Evolutionary conservation across 2,329 filamentous ascomycete species (phyloP), one percentile per base, ranked within the genome.

Genomic region (Fusarium floridanum): DNA sequence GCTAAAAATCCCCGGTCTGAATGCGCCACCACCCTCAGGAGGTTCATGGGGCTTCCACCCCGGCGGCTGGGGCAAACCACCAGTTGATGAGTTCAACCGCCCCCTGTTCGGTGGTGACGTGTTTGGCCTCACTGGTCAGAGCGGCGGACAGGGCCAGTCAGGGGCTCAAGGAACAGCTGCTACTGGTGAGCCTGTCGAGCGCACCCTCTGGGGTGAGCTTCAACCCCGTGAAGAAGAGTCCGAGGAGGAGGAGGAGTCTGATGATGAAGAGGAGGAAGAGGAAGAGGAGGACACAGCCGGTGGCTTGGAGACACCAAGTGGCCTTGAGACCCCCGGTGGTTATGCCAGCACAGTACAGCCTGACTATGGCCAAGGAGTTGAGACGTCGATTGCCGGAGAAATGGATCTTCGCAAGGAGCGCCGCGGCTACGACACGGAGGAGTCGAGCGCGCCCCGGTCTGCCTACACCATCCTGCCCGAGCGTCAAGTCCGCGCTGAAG

Each of bases 1-100:
- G n/a, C 88, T 98, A 62, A 97, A 97, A 82, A 95, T 99, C 70
- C 94, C 97, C 10, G 97, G 97, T 53, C 89, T 99, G 56, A 99
- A 98, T 82, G 95, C 96, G 2, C 95, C 97, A 6, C 94, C 96
- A 12, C 97, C 97, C 3, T 88, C 94, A 1, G 96, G 96, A 57
- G 95, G 93, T 27, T 91, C 92, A 67, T 99, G 97, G 97, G 97
- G 97, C 3, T 99, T 97, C 83, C 94, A 96, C 76, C 95, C 96
- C 9, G 97, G 97, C 69, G 95, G 96, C 70, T 99, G 96, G 87
- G 97, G 97, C 61, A 98, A 98, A 82, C 96, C 97, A 1, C 97
- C 97, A 0, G 92, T 97, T 1, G 96, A 98, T 80, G 97, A 98
- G 77, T 94, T 94, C 82, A 97, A 98, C 82, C 88, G 94, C 61